Evolutionary conservation across 345 rosid species (phyloP).

Genomic region (Lumnitzera littorea): DNA sequence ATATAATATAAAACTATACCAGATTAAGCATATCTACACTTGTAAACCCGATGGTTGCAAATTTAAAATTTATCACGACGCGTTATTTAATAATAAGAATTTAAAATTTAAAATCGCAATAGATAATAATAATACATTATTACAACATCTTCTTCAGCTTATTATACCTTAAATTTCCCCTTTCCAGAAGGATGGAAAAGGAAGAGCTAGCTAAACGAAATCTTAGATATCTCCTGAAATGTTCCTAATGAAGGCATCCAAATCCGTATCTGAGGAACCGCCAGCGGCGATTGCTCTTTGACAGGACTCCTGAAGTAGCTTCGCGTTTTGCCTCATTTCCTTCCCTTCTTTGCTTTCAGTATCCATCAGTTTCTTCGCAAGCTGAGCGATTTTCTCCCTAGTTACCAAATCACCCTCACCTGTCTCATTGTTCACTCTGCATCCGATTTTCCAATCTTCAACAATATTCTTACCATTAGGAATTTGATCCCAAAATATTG

Average conservation of each 20-base stretch:
- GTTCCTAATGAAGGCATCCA: conserved; percentile 16
- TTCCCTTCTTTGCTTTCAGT: conserved; percentile 9
- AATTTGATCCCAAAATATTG: conserved; percentile 22
- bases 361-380: conserved; percentile 17
- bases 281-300: conserved; percentile 13
- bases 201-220: no score
- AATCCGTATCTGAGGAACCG: conserved; percentile 16
- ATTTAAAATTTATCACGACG: no score
- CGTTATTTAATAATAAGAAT: no score
- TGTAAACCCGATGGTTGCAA: no score
- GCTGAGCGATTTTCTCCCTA: conserved; percentile 7
- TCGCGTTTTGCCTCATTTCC: conserved; percentile 19
- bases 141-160: no score
- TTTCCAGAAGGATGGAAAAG: no score
- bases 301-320: conserved; percentile 11
- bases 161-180: no score
- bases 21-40: no score
- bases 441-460: conserved; percentile 21
- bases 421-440: conserved; percentile 12
- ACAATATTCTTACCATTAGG: conserved; percentile 15
- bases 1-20: no score
- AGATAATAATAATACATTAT: no score
- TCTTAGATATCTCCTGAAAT: no score
- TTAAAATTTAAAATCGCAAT: no score
- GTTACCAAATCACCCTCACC: conserved; percentile 8